Percentiles rank a stretch among this genome's conserved stretches.
Conservation (phyloP, 2,329 filamentous ascomycete genomes). For the Fusarium nematophilum region DNA sequence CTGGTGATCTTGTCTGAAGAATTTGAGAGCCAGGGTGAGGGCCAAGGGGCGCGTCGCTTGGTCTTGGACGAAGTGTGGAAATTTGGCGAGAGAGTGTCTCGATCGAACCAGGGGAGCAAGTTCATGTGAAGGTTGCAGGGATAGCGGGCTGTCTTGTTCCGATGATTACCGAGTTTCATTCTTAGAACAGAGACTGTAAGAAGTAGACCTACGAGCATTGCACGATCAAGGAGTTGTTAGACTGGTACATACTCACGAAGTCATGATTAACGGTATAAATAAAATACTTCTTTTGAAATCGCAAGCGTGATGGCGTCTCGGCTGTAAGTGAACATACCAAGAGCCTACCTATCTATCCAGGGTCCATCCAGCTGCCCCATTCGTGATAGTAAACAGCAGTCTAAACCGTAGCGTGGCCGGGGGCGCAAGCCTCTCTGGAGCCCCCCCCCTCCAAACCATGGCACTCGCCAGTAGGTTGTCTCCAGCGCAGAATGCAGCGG, state of each 20-base stretch:
- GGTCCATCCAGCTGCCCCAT: constrained; percentile 15
- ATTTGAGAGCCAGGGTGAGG: constrained; percentile 38
- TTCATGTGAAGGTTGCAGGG: constrained; percentile 28
- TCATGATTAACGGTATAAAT: constrained; percentile 11
- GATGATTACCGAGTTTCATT: background rate
- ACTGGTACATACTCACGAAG: background rate
- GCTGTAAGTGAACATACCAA: background rate
- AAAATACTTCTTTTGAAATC: background rate
- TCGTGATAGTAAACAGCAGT: constrained; percentile 8
- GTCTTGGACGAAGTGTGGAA: constrained; percentile 84
- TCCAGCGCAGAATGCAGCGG: constrained; percentile 12
- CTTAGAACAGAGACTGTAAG: constrained; percentile 22
- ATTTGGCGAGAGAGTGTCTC: constrained; percentile 69
- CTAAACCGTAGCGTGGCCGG: constrained; percentile 13
- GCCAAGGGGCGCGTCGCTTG: constrained; percentile 61
- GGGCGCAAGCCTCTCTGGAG: constrained; percentile 7
- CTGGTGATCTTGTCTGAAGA: constrained; percentile 74
- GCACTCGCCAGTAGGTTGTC: too few relatives aligned
- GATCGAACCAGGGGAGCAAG: constrained; percentile 27
- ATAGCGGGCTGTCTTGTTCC: constrained; percentile 5
- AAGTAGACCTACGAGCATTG: constrained; percentile 17
- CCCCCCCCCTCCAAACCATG: too few relatives aligned
- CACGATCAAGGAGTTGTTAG: background rate
- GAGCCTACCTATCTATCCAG: background rate
- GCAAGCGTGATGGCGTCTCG: too few relatives aligned